Evolutionary conservation across 1,139 yeast species (phyloP), one percentile per base, ranked within the genome.

Genomic region (Zygoascus hellenicus): DNA sequence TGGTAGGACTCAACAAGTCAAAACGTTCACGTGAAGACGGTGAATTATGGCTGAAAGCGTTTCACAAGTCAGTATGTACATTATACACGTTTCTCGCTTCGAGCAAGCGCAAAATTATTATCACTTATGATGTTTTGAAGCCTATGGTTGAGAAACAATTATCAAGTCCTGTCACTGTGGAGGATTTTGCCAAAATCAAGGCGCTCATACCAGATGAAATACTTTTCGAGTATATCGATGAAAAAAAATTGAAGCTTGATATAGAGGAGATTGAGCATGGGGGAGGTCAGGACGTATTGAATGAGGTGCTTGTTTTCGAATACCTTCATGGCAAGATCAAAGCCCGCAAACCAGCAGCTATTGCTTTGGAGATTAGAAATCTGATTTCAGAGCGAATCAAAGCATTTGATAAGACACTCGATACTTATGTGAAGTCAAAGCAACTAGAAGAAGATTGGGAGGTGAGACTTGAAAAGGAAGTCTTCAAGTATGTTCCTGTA

Each of bases 271-370:
- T 43, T 4, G 42, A 36, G 14, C 37, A 65, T 46, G 62, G 63
- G n/a, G 57, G 40, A 5, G 50, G 46, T 4, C 57, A 60, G 2
- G 53, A 59, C 26, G 51, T 59, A 10, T 60, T 67, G 0, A 69
- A 68, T 32, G 88, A 82, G 55, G 58, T 86, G 2, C 68, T 89
- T 26, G 71, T 88, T 1, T 83, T 89, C 61, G 95, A 85, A 58
- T 87, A 89, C 62, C 72, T 78, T 15, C 96, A 89, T 64, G 87
- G 88, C 2, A 70, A 74, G 47, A 63, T 76, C 58, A 62, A 38
- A 68, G 45, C 70, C 73, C 15, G 47, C 22, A 29, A 36, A 29
- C 31, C 48, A 35, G 46, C 36, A 19, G 35, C 37, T 26, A 52
- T 63, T 73, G 50, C 68, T 60, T 43, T 72, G 35, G 73, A 75